These are phyloP conservation scores for Mycena kentingensis DNA, from an alignment of 768 basidiomycete species.

Conservation along the genomic window DNA sequence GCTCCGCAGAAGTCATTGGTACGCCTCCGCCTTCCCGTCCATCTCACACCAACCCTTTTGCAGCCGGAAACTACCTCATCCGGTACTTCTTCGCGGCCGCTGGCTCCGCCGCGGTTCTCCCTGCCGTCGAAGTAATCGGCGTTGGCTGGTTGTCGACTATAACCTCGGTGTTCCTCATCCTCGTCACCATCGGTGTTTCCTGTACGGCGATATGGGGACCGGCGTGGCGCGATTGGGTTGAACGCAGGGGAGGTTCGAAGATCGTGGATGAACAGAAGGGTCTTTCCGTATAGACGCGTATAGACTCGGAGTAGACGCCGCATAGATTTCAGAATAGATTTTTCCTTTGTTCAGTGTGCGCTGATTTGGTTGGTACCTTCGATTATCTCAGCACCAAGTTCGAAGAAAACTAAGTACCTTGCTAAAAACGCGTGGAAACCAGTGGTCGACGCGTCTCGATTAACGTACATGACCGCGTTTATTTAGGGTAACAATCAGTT, in stretches of 20 bases:
- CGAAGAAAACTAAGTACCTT: too few species aligned
- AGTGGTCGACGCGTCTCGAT: too few species aligned
- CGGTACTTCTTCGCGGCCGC: slow-evolving; percentile 22
- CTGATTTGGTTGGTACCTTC: too few species aligned
- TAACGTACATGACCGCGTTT: too few species aligned
- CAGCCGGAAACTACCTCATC: slow-evolving; percentile 21
- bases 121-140: slow-evolving; percentile 19
- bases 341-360: too few species aligned
- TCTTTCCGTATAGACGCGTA: too few species aligned
- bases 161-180: slow-evolving; percentile 10
- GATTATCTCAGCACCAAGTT: too few species aligned
- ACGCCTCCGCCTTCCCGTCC: background rate
- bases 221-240: slow-evolving; percentile 17
- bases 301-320: too few species aligned
- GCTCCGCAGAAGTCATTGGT: slow-evolving; percentile 21
- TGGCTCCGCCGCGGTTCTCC: slow-evolving; percentile 18
- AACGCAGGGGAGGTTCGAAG: slow-evolving; percentile 1
- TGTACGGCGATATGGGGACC: slow-evolving; percentile 19
- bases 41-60: background rate
- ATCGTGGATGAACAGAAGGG: background rate
- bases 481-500: too few species aligned
- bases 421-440: too few species aligned
- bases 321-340: too few species aligned
- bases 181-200: slow-evolving; percentile 4
- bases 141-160: slow-evolving; percentile 24